phyloP scores from a whole-genome alignment of 2,329 filamentous ascomycete species.

The Aspergillus sp. region DNA sequence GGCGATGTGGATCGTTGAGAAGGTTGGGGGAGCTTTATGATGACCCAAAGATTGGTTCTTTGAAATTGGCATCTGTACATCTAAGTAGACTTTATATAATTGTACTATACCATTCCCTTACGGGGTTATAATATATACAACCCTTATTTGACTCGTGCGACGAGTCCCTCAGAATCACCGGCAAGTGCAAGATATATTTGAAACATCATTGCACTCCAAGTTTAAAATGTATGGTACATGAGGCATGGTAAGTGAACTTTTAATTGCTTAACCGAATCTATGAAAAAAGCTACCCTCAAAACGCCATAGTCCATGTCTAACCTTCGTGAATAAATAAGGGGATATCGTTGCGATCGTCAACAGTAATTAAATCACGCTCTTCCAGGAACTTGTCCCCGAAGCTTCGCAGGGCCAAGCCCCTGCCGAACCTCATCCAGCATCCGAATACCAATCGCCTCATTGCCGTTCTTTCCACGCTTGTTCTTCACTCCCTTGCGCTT shows the following conservation, averaged over 20 bases:
- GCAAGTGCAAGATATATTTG: neutral
- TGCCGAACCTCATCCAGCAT: constrained; percentile 88
- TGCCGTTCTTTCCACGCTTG: constrained; percentile 74
- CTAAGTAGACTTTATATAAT: neutral
- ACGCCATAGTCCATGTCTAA: constrained; percentile 12
- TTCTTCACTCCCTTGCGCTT: constrained; percentile 47
- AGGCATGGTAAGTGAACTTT: constrained; percentile 4
- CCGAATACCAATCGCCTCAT: constrained; percentile 76
- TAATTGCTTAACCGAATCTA: constrained; percentile 7
- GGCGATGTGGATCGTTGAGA: constrained; percentile 89
- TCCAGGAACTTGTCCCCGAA: constrained; percentile 43
- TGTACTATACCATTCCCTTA: neutral
- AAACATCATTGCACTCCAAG: no score
- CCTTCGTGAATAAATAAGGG: constrained; percentile 14
- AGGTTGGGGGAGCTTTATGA: constrained; percentile 82
- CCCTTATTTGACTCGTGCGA: neutral
- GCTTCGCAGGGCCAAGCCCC: constrained; percentile 72
- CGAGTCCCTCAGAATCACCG: neutral
- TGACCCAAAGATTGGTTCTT: constrained; percentile 36
- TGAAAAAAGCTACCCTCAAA: constrained; percentile 4
- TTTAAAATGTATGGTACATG: neutral
- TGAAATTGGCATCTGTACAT: neutral
- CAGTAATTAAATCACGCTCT: constrained; percentile 24
- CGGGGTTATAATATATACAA: neutral
- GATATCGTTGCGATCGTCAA: constrained; percentile 21